Conservation (phyloP, 495 filamentous ascomycete genomes). For the Penicillium paradoxum region DNA sequence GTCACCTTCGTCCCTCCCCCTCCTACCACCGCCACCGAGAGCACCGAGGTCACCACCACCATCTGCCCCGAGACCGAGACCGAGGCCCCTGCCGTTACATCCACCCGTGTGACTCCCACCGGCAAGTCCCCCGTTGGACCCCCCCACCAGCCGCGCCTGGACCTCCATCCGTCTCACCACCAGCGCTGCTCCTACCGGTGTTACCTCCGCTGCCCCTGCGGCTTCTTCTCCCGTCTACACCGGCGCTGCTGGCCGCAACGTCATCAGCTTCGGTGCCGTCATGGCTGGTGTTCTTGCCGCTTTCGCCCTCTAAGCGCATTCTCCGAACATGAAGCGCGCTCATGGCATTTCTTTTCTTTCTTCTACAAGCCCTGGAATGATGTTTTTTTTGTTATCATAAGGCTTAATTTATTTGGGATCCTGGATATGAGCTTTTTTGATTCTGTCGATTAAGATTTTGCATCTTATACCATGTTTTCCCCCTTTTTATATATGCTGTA, state of each 20-base stretch:
- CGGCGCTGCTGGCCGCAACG: constrained; percentile 45
- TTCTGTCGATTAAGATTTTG: neutral
- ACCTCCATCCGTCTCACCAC: constrained; percentile 13
- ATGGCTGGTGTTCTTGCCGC: constrained; percentile 40
- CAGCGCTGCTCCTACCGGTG: constrained; percentile 21
- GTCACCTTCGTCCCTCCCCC: neutral
- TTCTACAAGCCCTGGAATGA: constrained; percentile 1
- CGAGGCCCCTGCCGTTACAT: constrained; percentile 13
- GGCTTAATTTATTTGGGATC: constrained; percentile 1
- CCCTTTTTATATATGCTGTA: neutral
- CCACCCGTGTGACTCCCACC: constrained; percentile 10
- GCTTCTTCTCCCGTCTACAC: constrained; percentile 32
- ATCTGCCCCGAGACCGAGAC: constrained; percentile 21
- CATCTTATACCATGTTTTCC: constrained; percentile 2
- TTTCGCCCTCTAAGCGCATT: constrained; percentile 36
- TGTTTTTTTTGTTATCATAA: neutral
- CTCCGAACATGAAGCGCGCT: neutral
- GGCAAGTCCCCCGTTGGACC: constrained; percentile 16
- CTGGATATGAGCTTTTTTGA: neutral
- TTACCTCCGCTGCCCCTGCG: constrained; percentile 20
- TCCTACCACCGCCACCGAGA: constrained; percentile 18
- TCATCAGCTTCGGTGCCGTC: constrained; percentile 42
- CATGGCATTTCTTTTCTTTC: constrained; percentile 1
- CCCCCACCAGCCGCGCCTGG: constrained; percentile 11
- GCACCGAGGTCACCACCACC: constrained; percentile 21